Evolutionary conservation across 1,284 basidiomycete species (phyloP), one percentile per base, ranked within the genome.

Genomic region (Athelia sp.): DNA sequence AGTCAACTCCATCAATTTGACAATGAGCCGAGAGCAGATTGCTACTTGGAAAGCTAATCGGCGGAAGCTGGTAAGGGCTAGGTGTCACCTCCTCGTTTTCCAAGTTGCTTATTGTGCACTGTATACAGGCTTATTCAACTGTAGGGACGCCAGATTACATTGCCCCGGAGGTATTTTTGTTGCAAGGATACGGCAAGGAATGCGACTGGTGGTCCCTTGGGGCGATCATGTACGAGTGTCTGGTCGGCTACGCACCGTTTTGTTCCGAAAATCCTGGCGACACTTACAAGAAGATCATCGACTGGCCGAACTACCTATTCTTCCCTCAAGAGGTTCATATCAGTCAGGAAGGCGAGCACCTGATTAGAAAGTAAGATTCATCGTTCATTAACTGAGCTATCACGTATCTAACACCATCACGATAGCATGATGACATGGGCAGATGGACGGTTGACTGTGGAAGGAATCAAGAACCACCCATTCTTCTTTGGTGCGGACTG

Each of bases 41-140:
- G 92, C 93, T 18, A 99, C 96, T 2, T 99, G 96, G 96, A 99
- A 99, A 68, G 95, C 96, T 3, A 99, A 99, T 70, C 81, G 96
- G 55, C 79, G 96, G 65, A 99, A 98, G 72, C 74, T 99, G 53
- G 90, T 91, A n/a, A n/a, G n/a, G n/a, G n/a, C n/a, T n/a, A n/a
- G n/a, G n/a, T n/a, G n/a, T n/a, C n/a, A n/a, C n/a, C n/a, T n/a
- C n/a, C n/a, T n/a, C n/a, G n/a, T n/a, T n/a, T n/a, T n/a, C n/a
- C n/a, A n/a, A n/a, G n/a, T n/a, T n/a, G n/a, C n/a, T n/a, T n/a
- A n/a, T n/a, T n/a, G n/a, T n/a, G n/a, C n/a, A n/a, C n/a, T 42
- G 48, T 32, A 24, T 45, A 4, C 49, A 92, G 89, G 96, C 96
- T 2, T 99, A 95, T 66, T 98, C 95, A 2, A 99, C 96, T 22